A percentile compares a stretch with the other conserved stretches of the same genome.
These are phyloP conservation scores for Amanita polypyramis DNA, from an alignment of 768 basidiomycete species.

Conservation along the genomic window DNA sequence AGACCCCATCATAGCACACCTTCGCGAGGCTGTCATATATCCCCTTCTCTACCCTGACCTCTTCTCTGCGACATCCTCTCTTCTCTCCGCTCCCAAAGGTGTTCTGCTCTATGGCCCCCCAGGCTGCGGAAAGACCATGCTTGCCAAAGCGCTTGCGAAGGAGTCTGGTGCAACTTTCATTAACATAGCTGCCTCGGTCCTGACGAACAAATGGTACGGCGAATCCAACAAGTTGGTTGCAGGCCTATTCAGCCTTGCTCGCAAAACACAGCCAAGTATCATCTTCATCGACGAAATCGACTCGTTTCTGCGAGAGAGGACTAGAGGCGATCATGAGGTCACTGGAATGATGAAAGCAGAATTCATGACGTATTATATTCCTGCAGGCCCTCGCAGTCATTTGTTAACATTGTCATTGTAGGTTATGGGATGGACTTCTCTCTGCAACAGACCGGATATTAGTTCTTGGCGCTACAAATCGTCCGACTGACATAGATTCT, in stretches of 20 bases:
- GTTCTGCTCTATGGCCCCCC: constrained; percentile 95
- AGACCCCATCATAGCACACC: constrained; percentile 78
- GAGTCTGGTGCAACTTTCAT: constrained; percentile 97
- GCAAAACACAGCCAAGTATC: constrained; percentile 89
- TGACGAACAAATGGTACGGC: constrained; percentile 41
- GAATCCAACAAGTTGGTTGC: constrained; percentile 87
- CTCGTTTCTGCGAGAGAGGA: constrained; percentile 83
- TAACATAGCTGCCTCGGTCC: constrained; percentile 36
- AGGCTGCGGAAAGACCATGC: constrained; percentile 98
- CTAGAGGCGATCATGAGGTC: constrained; percentile 88
- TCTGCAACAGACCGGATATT: constrained; percentile 76
- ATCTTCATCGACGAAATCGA: constrained; percentile 99
- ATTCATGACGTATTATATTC: constrained; percentile 69
- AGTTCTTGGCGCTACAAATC: constrained; percentile 91
- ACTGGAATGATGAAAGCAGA: constrained; percentile 99
- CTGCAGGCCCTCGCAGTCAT: neutral
- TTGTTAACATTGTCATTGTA: constrained; percentile 17
- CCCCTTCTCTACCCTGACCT: constrained; percentile 86
- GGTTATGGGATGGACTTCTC: constrained; percentile 91
- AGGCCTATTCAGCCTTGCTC: constrained; percentile 86
- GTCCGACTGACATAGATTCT: constrained; percentile 84
- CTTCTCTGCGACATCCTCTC: constrained; percentile 69
- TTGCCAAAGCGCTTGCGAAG: constrained; percentile 97
- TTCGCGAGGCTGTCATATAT: constrained; percentile 93
- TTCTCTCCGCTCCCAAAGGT: constrained; percentile 90